Base-by-base conservation (phyloP, 306 rosid genomes). In the Glycine tomentella region DNA sequence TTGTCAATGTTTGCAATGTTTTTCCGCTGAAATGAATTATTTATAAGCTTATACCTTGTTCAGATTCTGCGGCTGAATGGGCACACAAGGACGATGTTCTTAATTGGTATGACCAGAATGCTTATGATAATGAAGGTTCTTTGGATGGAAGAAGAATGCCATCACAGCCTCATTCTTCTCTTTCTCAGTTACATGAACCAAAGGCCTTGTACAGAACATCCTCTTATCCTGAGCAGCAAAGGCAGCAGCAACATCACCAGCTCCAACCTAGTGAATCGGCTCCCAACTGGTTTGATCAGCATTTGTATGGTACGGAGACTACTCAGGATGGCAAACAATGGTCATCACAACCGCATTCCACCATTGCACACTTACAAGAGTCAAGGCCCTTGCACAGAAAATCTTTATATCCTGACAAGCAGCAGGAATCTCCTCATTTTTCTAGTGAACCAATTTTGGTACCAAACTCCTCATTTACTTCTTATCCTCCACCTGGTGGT, bases 171-270 rank as follows among this genome's bases (percentile, higher is more conserved):
- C 88, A 90, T 82, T 88, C 90, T 58, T 77, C 75, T 79, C 77
- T 86, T 4, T 16, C 80, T 59, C 82, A 75, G 64, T 66, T 86
- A 15, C 80, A 78, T 17, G 97, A 93, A 62, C 76, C 92, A 4
- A 88, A 88, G 59, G 76, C 90, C 78, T 77, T 95, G 90, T 88
- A 89, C 84, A 89, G 98, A 88, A 87, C 98, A 13, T 90, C 93
- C 67, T 92, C 99, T 40, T 92, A 92, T 88, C 97, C 99, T 74
- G 99, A 93, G 66, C 99, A 88, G 84, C 95, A 84, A 81, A 90
- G 90, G 77, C 93, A 80, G 75, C 93, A 80, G 59, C 97, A 85
- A 49, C 88, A 25, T 25, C 88, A 80, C 33, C 89, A 78, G 38
- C 87, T 79, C 48, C 76, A 66, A 36, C 89, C 94, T 40, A 87